Percentiles rank a stretch among this genome's conserved stretches.
Conservation (phyloP, 2,329 filamentous ascomycete genomes). For the Beauveria sp. region DNA sequence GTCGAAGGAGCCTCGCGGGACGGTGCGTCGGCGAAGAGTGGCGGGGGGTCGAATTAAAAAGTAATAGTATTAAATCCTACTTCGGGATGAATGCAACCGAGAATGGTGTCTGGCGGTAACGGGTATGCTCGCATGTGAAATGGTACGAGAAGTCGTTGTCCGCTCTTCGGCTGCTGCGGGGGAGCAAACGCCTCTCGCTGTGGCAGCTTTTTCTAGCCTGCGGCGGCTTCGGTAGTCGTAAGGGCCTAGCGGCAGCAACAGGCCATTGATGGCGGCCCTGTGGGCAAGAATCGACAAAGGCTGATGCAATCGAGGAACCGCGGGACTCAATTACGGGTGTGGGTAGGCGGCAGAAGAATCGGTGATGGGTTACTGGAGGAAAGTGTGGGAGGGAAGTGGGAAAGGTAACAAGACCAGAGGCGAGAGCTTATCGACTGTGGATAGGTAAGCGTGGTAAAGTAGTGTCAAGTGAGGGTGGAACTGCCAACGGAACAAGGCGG, state of each 20-base stretch:
- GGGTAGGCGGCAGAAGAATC: conserved; percentile 7
- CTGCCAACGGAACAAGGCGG: conserved; percentile 1
- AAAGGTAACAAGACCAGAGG: conserved; percentile 16
- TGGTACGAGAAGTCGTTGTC: neutral
- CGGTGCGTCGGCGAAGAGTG: conserved; percentile 4
- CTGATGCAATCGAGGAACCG: neutral
- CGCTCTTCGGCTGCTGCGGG: conserved; percentile 9
- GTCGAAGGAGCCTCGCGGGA: conserved; percentile 14
- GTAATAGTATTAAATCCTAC: neutral
- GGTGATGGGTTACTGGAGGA: neutral
- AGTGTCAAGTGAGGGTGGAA: neutral
- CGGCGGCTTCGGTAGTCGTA: conserved; percentile 35
- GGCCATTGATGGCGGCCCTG: conserved; percentile 29
- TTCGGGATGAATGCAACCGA: neutral
- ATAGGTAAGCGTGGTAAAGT: neutral
- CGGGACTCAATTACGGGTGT: neutral
- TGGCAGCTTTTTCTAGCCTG: conserved; percentile 15
- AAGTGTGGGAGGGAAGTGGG: conserved; percentile 7
- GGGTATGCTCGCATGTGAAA: neutral
- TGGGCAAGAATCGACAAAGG: neutral
- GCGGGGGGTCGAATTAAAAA: neutral
- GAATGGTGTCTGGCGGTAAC: neutral
- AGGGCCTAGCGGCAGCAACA: conserved; percentile 43
- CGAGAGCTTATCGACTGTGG: conserved; percentile 11
- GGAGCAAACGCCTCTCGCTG: neutral